Conservation (phyloP, 495 filamentous ascomycete genomes). For the Xylaria castorea region DNA sequence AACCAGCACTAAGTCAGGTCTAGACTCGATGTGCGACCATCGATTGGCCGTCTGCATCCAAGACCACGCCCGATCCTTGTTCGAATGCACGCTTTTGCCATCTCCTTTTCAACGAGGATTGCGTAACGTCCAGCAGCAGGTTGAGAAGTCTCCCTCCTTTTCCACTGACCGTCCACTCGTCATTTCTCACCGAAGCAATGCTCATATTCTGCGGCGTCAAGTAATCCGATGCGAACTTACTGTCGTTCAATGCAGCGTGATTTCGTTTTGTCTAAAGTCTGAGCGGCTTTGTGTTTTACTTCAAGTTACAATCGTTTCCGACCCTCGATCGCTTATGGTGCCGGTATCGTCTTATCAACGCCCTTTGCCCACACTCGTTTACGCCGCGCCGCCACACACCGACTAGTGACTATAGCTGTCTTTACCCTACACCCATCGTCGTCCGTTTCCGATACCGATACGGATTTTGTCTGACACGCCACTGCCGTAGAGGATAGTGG, state of each 20-base stretch:
- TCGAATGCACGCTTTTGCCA: slow-evolving; percentile 9
- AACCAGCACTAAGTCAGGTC: neutral
- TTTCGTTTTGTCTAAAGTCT: neutral
- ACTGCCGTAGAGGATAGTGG: neutral
- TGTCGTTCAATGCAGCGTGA: slow-evolving; percentile 17
- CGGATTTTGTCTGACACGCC: neutral
- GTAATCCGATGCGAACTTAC: slow-evolving; percentile 17
- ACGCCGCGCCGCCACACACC: neutral
- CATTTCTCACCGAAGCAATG: neutral
- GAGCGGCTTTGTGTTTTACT: slow-evolving; percentile 19
- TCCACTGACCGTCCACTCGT: neutral
- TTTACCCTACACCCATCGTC: neutral
- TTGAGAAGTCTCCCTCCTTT: neutral
- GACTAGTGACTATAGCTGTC: neutral
- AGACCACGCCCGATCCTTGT: slow-evolving; percentile 11
- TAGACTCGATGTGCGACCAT: slow-evolving; percentile 9
- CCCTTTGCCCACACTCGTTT: slow-evolving; percentile 20
- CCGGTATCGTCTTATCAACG: neutral
- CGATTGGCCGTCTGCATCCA: slow-evolving; percentile 18
- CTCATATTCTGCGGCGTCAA: slow-evolving; percentile 19
- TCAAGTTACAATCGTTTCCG: neutral
- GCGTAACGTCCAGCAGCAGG: slow-evolving; percentile 17
- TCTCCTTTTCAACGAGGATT: slow-evolving; percentile 19
- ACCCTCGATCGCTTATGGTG: slow-evolving; percentile 12
- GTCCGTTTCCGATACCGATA: neutral